A percentile compares a stretch with the other conserved stretches of the same genome.
Evolutionary conservation across 495 filamentous ascomycete genomes (phyloP).

Genomic region (Tuber aestivum): DNA sequence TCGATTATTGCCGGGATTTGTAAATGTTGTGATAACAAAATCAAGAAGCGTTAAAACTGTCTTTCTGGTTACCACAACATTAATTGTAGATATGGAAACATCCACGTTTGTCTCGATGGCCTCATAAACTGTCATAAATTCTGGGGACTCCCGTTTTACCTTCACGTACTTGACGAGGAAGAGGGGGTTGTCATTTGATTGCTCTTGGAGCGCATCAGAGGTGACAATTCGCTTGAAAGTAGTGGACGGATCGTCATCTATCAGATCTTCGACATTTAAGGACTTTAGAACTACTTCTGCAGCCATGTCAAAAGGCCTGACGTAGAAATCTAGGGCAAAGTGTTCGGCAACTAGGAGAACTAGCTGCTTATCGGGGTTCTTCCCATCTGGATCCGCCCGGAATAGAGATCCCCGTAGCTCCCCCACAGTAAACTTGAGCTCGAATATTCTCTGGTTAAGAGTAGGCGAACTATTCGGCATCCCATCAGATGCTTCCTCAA

Average conservation of each 20-base stretch:
- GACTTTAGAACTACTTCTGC: slow-evolving; percentile 82
- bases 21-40: slow-evolving; percentile 91
- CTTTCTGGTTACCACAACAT: slow-evolving; percentile 85
- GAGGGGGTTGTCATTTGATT: slow-evolving; percentile 64
- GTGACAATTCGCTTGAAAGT: slow-evolving; percentile 96
- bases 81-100: slow-evolving; percentile 88
- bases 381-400: slow-evolving; percentile 72
- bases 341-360: slow-evolving; percentile 87
- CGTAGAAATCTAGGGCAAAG: slow-evolving; percentile 79
- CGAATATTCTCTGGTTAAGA: slow-evolving; percentile 79
- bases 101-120: slow-evolving; percentile 89
- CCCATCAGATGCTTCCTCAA: slow-evolving; percentile 58
- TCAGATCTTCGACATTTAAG: slow-evolving; percentile 87
- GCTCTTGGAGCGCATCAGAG: slow-evolving; percentile 59
- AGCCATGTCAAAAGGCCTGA: slow-evolving; percentile 83
- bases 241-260: slow-evolving; percentile 77
- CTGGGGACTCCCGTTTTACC: slow-evolving; percentile 85
- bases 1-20: slow-evolving; percentile 56
- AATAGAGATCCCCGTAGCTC: slow-evolving; percentile 86
- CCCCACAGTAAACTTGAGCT: slow-evolving; percentile 93
- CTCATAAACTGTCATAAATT: slow-evolving; percentile 84
- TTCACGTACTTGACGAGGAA: slow-evolving; percentile 81
- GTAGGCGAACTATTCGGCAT: slow-evolving; percentile 57
- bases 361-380: slow-evolving; percentile 69
- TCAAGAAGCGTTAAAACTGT: slow-evolving; percentile 92